Evolutionary conservation across 2,329 filamentous ascomycete genomes (phyloP).

Genomic region (Pleoardoris graminearum): DNA sequence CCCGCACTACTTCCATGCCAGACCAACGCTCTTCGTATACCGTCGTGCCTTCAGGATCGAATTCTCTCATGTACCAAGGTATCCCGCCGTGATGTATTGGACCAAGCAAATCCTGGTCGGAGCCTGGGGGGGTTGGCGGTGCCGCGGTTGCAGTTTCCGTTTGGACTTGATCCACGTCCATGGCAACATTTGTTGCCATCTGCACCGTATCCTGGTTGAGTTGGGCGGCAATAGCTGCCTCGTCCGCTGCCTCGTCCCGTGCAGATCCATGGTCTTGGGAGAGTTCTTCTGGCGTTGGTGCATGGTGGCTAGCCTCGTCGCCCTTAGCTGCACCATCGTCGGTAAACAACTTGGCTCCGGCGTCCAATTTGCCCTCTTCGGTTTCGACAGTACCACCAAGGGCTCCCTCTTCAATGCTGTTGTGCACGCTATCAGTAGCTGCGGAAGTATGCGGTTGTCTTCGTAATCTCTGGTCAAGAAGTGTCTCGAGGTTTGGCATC

Average conservation of each 20-base stretch:
- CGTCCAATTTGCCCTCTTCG: slow-evolving; percentile 1
- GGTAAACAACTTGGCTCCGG: slow-evolving; percentile 9
- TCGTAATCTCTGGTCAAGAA: slow-evolving; percentile 69
- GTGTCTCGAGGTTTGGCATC: slow-evolving; percentile 71
- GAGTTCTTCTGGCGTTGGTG: slow-evolving; percentile 43
- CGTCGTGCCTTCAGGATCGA: slow-evolving; percentile 79
- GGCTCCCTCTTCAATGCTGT: slow-evolving; percentile 25
- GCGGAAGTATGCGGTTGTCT: slow-evolving; percentile 50
- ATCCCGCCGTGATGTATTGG: slow-evolving; percentile 65
- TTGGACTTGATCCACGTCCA: slow-evolving; percentile 26
- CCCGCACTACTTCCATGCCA: slow-evolving; percentile 70
- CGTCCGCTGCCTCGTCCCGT: slow-evolving; percentile 41
- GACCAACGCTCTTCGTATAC: slow-evolving; percentile 73
- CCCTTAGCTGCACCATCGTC: slow-evolving; percentile 18
- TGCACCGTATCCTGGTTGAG: slow-evolving; percentile 36
- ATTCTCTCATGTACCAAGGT: slow-evolving; percentile 83
- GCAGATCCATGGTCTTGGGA: slow-evolving; percentile 29
- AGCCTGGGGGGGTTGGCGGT: slow-evolving; percentile 70
- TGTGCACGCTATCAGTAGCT: slow-evolving; percentile 25
- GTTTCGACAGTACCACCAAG: slow-evolving; percentile 4
- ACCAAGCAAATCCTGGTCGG: slow-evolving; percentile 54
- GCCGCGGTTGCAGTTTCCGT: slow-evolving; percentile 27
- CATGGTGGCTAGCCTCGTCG: slow-evolving; percentile 30
- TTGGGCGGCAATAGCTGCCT: slow-evolving; percentile 43
- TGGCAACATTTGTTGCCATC: slow-evolving; percentile 15